Evolutionary conservation across 208 protist species (phyloP).

Genomic region (Borovskyia barvae): DNA sequence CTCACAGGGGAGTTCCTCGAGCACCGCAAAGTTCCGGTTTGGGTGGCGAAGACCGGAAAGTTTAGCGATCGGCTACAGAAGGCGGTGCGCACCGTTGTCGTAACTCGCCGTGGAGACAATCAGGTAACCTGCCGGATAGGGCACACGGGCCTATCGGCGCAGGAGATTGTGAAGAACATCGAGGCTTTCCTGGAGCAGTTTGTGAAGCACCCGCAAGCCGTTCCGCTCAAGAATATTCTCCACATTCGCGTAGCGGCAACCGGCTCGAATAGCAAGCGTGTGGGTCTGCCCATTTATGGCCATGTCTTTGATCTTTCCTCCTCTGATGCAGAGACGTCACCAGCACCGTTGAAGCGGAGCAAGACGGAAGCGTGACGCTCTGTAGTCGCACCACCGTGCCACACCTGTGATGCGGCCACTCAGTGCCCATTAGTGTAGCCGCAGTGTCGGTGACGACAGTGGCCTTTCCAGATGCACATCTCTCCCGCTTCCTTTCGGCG

Average conservation of each 20-base stretch:
- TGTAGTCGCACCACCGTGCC: too few relatives aligned
- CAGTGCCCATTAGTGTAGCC: too few relatives aligned
- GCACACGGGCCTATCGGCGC: slow-evolving; percentile 62
- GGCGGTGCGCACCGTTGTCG: slow-evolving; percentile 62
- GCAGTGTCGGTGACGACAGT: too few relatives aligned
- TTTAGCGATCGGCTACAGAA: slow-evolving; percentile 40
- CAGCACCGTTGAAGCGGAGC: slow-evolving; percentile 12
- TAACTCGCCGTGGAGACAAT: slow-evolving; percentile 78
- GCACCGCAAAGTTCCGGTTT: slow-evolving; percentile 75
- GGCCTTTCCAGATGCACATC: too few relatives aligned
- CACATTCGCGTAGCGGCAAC: slow-evolving; percentile 81
- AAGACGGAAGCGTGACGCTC: slow-evolving; percentile 18
- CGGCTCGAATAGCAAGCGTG: slow-evolving; percentile 56
- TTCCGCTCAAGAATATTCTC: slow-evolving; percentile 51
- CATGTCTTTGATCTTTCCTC: slow-evolving; percentile 57
- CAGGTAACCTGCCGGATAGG: slow-evolving; percentile 74
- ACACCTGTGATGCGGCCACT: too few relatives aligned
- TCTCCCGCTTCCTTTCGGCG: too few relatives aligned
- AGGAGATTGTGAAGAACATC: slow-evolving; percentile 74
- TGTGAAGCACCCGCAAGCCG: slow-evolving; percentile 54
- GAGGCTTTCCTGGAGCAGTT: slow-evolving; percentile 59
- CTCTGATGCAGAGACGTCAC: neutral
- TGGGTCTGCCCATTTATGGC: slow-evolving; percentile 68
- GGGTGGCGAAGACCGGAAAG: slow-evolving; percentile 55
- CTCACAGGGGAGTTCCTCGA: slow-evolving; percentile 87